phyloP scores from a whole-genome alignment of 371 early-diverging fungal genomes.

The Zychaea mexicana region DNA sequence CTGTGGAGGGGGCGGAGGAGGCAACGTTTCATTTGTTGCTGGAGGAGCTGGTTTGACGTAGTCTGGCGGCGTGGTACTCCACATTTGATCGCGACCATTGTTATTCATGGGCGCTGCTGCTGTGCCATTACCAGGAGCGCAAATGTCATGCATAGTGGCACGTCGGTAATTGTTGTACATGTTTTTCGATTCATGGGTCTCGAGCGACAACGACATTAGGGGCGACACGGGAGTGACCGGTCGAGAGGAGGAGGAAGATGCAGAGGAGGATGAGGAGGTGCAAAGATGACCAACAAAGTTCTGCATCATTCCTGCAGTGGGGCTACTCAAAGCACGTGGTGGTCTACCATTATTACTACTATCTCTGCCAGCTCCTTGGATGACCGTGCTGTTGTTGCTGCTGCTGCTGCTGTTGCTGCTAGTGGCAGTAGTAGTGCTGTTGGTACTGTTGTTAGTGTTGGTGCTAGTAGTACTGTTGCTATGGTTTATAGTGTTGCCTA shows the following conservation, averaged over 20 bases:
- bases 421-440: neutral
- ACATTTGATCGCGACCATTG: neutral
- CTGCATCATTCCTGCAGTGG: conserved; percentile 13
- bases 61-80: no score
- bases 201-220: conserved; percentile 7
- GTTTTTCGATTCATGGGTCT: conserved; percentile 3
- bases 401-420: neutral
- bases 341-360: neutral
- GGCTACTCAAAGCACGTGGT: conserved; percentile 12
- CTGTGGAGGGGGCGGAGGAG: neutral
- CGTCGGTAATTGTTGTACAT: neutral
- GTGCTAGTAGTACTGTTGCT: neutral
- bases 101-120: neutral
- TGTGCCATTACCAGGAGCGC: neutral
- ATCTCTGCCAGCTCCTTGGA: neutral
- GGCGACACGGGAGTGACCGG: conserved; percentile 17
- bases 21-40: neutral
- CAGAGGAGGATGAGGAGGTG: conserved; percentile 12
- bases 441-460: neutral
- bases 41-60: neutral
- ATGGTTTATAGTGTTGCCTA: neutral
- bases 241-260: conserved; percentile 9
- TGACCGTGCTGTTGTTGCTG: neutral
- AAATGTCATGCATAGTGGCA: neutral
- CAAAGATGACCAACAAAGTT: conserved; percentile 9